These are phyloP conservation scores for Aquilaria malaccensis DNA, from an alignment of 345 rosid species.

Conservation along the genomic window DNA sequence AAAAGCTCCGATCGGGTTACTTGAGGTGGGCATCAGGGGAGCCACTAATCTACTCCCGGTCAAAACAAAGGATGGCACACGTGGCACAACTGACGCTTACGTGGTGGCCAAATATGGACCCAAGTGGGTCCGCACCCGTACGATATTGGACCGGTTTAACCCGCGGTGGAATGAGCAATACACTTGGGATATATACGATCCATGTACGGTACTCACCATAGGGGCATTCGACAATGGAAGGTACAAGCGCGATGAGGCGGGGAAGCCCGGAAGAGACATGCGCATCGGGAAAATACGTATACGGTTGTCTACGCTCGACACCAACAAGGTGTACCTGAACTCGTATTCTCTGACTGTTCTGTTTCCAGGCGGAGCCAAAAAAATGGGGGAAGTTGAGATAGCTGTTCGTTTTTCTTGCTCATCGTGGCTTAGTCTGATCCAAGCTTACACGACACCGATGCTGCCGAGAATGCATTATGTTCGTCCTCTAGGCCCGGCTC, in stretches of 20 bases:
- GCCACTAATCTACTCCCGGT: slow-evolving; percentile 76
- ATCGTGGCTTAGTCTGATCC: slow-evolving; percentile 68
- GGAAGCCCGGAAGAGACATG: slow-evolving; percentile 48
- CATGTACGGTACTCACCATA: slow-evolving; percentile 71
- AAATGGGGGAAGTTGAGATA: slow-evolving; percentile 85
- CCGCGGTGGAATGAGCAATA: slow-evolving; percentile 96
- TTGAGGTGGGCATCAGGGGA: slow-evolving; percentile 82
- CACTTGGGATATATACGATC: slow-evolving; percentile 88
- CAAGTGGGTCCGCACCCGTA: slow-evolving; percentile 85
- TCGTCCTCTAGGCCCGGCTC: slow-evolving; percentile 62
- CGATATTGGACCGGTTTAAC: slow-evolving; percentile 78
- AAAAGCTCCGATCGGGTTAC: slow-evolving; percentile 67
- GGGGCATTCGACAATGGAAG: slow-evolving; percentile 79
- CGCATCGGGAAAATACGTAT: slow-evolving; percentile 64
- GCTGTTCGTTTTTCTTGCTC: slow-evolving; percentile 74
- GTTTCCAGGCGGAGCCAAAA: slow-evolving; percentile 70
- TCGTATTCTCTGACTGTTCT: slow-evolving; percentile 51
- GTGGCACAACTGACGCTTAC: slow-evolving; percentile 84
- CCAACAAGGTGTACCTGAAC: slow-evolving; percentile 57
- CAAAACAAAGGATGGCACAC: slow-evolving; percentile 79
- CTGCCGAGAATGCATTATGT: slow-evolving; percentile 82
- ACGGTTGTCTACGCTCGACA: slow-evolving; percentile 74
- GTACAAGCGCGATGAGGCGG: slow-evolving; percentile 54
- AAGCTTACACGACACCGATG: slow-evolving; percentile 67
- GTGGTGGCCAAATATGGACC: slow-evolving; percentile 92